Percentiles rank a stretch among this genome's conserved stretches.
Conservation (phyloP, 495 filamentous ascomycete genomes). For the Neurospora tetrasperma region DNA sequence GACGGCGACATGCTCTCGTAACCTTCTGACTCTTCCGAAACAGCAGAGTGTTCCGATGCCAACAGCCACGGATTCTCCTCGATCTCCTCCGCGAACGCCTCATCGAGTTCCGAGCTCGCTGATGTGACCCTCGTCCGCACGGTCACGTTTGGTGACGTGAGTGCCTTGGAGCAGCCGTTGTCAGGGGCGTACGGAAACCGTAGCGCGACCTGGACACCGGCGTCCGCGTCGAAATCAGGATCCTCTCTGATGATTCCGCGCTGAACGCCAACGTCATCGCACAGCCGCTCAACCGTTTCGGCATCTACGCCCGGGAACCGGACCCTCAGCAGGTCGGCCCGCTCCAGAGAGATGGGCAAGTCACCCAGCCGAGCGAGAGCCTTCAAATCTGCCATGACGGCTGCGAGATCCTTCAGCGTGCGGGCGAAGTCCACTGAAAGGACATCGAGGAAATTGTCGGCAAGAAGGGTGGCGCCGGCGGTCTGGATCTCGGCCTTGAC, state of each 20-base stretch:
- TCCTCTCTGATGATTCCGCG: conserved; percentile 74
- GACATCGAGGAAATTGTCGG: conserved; percentile 68
- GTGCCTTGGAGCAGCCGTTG: conserved; percentile 15
- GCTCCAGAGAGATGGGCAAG: conserved; percentile 65
- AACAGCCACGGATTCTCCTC: conserved; percentile 40
- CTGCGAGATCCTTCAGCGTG: conserved; percentile 71
- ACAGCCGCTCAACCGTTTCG: conserved; percentile 71
- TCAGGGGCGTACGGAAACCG: conserved; percentile 74
- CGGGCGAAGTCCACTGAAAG: conserved; percentile 85
- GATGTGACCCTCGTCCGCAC: conserved; percentile 34
- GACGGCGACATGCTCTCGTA: conserved; percentile 42
- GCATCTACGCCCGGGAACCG: conserved; percentile 87
- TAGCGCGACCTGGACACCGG: conserved; percentile 61
- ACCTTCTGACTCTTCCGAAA: conserved; percentile 26
- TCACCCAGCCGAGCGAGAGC: conserved; percentile 67
- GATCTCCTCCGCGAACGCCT: conserved; percentile 15
- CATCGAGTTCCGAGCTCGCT: conserved; percentile 24
- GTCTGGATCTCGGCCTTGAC: conserved; percentile 19
- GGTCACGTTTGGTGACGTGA: conserved; percentile 43
- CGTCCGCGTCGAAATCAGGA: conserved; percentile 51
- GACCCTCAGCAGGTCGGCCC: conserved; percentile 51
- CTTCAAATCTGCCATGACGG: conserved; percentile 71
- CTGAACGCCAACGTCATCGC: conserved; percentile 72
- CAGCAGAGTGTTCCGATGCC: conserved; percentile 15
- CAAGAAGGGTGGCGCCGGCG: conserved; percentile 50